Evolutionary conservation across 192 early-diverging fungal genomes (phyloP), one percentile per base, ranked within the genome.

Genomic region (Geranomyces variabilis): DNA sequence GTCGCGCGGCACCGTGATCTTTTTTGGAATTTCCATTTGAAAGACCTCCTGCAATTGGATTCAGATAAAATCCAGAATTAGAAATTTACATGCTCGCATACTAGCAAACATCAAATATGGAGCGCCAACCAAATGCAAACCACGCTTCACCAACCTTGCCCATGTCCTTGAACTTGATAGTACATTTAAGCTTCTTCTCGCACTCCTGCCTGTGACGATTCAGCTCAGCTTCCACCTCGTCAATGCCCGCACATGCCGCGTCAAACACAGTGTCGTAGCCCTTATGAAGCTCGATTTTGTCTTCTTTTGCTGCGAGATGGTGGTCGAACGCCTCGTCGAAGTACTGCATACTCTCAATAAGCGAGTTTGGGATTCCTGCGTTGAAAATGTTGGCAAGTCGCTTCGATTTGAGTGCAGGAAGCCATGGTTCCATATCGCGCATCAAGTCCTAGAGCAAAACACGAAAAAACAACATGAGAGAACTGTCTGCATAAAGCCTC

Each of bases 221-320:
- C 45, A 99, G 84, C 77, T 87, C 81, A 0, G 63, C 72, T 57
- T 93, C 89, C 14, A 96, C 76, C 36, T 83, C 80, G 7, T 80
- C 77, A 4, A 96, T 62, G 0, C 69, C 71, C 15, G 79, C 78
- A 26, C 77, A 70, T 3, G 90, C 85, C n/a, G 75, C 78, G 75
- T 97, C 97, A 75, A 88, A 98, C 14, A 88, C 88, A 36, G 78
- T 80, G 53, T 96, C 94, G 66, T 90, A 85, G 0, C 95, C 96
- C 8, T 19, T 9, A 21, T 78, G 77, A 0, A 82, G 53, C 46
- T 75, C 49, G 41, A 84, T 76, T 3, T 60, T 70, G 57, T 69
- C 77, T 31, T 53, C 49, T 24, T 78, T 61, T 33, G 80, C 71
- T 0, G 92, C 92, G 13, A 84, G 60, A 10, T 66, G n/a, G 41